Evolutionary conservation across 129 eudicot genomes (phyloP).

Genomic region (Rutidosis leptorrhynchoides): DNA sequence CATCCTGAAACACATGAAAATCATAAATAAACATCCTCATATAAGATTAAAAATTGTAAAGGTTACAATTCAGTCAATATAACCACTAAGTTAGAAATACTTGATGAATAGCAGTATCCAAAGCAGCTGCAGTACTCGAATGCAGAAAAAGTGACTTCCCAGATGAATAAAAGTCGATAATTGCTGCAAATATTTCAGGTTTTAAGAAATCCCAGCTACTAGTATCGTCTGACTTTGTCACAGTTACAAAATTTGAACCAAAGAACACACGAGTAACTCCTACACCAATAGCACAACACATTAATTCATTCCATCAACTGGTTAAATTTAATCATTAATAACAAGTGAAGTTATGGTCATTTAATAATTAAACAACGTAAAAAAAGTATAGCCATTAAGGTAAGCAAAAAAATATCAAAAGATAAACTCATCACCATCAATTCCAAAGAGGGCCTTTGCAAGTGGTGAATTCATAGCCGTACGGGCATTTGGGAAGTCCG

Average conservation of each 20-base stretch:
- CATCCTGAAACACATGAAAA: constrained; percentile 53
- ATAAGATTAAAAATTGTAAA: too few relatives aligned
- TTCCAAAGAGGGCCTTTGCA: constrained; percentile 75
- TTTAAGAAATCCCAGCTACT: constrained; percentile 81
- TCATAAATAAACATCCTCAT: constrained; percentile 7
- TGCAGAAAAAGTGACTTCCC: constrained; percentile 83
- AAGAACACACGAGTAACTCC: too few relatives aligned
- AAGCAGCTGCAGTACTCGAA: constrained; percentile 56
- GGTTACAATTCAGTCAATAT: not conserved
- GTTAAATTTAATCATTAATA: too few relatives aligned
- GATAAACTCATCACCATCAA: constrained; percentile 66
- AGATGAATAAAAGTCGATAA: constrained; percentile 93
- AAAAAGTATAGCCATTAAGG: not conserved
- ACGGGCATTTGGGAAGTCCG: too few relatives aligned
- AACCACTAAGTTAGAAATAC: constrained; percentile 25
- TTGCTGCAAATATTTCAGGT: constrained; percentile 92
- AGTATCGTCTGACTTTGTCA: too few relatives aligned
- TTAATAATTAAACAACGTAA: not conserved
- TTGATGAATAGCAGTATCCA: constrained; percentile 86
- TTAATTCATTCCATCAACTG: constrained; percentile 15
- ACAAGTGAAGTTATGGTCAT: too few relatives aligned
- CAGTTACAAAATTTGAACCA: too few relatives aligned
- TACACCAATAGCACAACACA: constrained; percentile 27
- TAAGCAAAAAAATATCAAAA: not conserved
- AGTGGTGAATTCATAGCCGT: too few relatives aligned